Conservation (phyloP, 192 early-diverging fungal genomes). For the Mortierella alpina region DNA sequence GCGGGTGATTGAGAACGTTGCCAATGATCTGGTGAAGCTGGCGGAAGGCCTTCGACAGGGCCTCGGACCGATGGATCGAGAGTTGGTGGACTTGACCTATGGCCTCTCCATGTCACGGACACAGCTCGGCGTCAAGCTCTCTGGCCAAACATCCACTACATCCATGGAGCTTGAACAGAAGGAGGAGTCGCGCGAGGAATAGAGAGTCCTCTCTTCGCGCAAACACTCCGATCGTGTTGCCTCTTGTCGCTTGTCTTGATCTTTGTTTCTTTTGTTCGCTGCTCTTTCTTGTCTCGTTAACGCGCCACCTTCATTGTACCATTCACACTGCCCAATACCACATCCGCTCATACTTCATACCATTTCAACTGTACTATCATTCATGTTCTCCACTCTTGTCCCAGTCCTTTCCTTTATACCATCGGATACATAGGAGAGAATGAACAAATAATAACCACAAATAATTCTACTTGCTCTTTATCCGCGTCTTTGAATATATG, state of each 20-base stretch:
- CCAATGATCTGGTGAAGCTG: conserved; percentile 36
- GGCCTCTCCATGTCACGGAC: conserved; percentile 41
- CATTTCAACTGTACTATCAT: not conserved
- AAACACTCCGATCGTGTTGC: too few relatives aligned
- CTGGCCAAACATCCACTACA: not conserved
- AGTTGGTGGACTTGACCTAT: conserved; percentile 46
- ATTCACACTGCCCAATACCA: too few relatives aligned
- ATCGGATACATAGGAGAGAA: not conserved
- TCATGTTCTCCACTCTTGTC: too few relatives aligned
- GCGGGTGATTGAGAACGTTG: conserved; percentile 47
- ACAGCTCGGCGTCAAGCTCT: conserved; percentile 42
- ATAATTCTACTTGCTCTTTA: not conserved
- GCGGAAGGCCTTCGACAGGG: conserved; percentile 36
- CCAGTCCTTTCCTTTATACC: too few relatives aligned
- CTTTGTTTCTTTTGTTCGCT: not conserved
- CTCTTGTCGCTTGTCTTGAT: too few relatives aligned
- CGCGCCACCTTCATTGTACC: too few relatives aligned
- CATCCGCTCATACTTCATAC: not conserved
- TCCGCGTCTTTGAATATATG: too few relatives aligned
- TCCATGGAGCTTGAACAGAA: conserved; percentile 24
- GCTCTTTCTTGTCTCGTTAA: too few relatives aligned
- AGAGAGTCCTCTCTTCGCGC: not conserved
- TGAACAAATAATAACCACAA: conserved; percentile 2
- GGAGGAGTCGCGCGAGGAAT: conserved; percentile 46
- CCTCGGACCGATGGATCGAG: conserved; percentile 30